Evolutionary conservation across 768 basidiomycete genomes (phyloP).

Genomic region (Suillus occidentalis): DNA sequence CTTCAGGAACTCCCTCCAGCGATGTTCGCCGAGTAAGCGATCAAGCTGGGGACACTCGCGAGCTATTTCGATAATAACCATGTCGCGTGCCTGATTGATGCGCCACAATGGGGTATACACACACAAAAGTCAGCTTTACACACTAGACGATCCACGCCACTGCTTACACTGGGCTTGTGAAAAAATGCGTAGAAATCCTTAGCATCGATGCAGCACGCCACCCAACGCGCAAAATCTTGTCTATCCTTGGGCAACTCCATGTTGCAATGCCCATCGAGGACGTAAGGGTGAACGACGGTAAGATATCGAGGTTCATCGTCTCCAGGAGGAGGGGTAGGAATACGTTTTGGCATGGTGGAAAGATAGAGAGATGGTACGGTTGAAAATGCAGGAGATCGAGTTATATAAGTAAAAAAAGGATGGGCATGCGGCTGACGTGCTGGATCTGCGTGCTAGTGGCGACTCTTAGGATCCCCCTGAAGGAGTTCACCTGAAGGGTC

Average conservation of each 20-base stretch:
- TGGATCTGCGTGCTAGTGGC: slow-evolving; percentile 3
- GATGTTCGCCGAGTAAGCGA: slow-evolving; percentile 42
- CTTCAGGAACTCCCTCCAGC: slow-evolving; percentile 41
- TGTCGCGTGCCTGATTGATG: slow-evolving; percentile 38
- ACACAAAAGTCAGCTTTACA: background rate
- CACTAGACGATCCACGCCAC: background rate
- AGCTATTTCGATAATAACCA: slow-evolving; percentile 45
- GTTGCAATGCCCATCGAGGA: slow-evolving; percentile 36
- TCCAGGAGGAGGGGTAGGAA: slow-evolving; percentile 40
- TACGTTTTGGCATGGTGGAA: slow-evolving; percentile 42
- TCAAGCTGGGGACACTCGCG: slow-evolving; percentile 32
- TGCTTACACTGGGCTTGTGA: slow-evolving; percentile 45
- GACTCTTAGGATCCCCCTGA: background rate
- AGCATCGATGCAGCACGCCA: slow-evolving; percentile 40
- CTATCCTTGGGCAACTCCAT: slow-evolving; percentile 40
- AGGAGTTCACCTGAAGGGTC: background rate
- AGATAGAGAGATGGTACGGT: background rate
- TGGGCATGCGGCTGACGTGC: background rate
- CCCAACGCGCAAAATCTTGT: slow-evolving; percentile 41
- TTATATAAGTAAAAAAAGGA: slow-evolving; percentile 6
- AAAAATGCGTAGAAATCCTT: slow-evolving; percentile 39
- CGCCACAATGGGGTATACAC: background rate
- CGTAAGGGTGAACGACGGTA: slow-evolving; percentile 46
- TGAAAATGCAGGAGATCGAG: background rate
- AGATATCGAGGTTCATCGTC: slow-evolving; percentile 47